These are phyloP conservation scores for Anastatica hierochuntica DNA, from an alignment of 345 rosid species.

Conservation along the genomic window DNA sequence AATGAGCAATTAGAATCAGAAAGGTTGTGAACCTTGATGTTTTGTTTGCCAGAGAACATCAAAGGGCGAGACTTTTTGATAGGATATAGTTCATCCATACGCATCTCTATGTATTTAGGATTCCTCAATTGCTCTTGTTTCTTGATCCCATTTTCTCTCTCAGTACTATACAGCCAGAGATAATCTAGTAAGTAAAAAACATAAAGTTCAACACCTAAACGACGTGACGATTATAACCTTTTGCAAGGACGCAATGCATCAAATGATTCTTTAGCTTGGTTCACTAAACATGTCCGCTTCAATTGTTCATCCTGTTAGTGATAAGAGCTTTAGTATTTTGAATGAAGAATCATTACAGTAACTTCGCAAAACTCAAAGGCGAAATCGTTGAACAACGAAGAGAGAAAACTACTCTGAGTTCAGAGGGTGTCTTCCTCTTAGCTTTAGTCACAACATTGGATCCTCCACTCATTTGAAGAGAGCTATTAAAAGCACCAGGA, in stretches of 20 bases:
- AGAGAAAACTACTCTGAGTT: slow-evolving; percentile 53
- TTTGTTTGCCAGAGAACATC: slow-evolving; percentile 48
- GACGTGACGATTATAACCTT: slow-evolving; percentile 28
- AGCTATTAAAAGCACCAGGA: slow-evolving; percentile 35
- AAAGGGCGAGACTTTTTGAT: slow-evolving; percentile 61
- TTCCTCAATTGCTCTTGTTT: slow-evolving; percentile 39
- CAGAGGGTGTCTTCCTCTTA: slow-evolving; percentile 79
- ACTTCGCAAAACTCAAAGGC: background rate
- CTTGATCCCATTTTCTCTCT: slow-evolving; percentile 36
- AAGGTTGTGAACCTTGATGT: slow-evolving; percentile 38
- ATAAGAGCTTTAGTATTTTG: no score
- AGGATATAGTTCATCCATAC: slow-evolving; percentile 67
- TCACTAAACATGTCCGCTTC: slow-evolving; percentile 37
- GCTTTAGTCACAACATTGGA: slow-evolving; percentile 30
- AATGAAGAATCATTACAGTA: background rate
- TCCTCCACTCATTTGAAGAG: slow-evolving; percentile 41
- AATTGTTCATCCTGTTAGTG: slow-evolving; percentile 57
- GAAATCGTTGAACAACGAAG: background rate
- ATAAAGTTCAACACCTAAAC: background rate
- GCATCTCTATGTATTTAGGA: slow-evolving; percentile 61
- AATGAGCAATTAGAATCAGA: slow-evolving; percentile 1
- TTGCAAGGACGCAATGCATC: slow-evolving; percentile 29
- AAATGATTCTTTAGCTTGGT: slow-evolving; percentile 45
- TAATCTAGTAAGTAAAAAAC: slow-evolving; percentile 4
- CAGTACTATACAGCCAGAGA: slow-evolving; percentile 17